Evolutionary conservation across 2,329 filamentous ascomycete species (phyloP), one percentile per base, ranked within the genome.

Genomic region (Talaromyces amestolkiae): DNA sequence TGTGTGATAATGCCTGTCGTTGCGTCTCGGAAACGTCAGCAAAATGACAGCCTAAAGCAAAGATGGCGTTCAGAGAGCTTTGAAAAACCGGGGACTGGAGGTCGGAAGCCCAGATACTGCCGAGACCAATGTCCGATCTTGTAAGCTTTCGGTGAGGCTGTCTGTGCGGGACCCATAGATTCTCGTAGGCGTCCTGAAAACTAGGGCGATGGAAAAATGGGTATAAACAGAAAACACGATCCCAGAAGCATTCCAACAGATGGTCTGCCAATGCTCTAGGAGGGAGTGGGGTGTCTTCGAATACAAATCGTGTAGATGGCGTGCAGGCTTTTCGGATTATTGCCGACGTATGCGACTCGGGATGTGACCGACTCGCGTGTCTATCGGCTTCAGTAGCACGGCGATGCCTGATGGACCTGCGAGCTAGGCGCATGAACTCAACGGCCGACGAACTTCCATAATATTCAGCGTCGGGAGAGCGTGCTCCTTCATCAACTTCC

Each of bases 201-300:
- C 74, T 75, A 0, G 74, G 72, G 3, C 76, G 73, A 69, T 82
- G 76, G 61, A 83, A 78, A 64, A 81, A 78, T 0, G 81, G 81
- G 61, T 81, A 82, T 10, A 82, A 70, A 67, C 76, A 80, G 65
- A 78, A 78, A 1, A 82, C 71, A 9, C 74, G 69, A 15, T 78
- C 69, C 67, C 76, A 81, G 61, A 78, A 83, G 17, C 73, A 72
- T 4, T 74, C 67, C 3, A 82, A 47, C 1, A 82, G 71, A 43
- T 80, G 75, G 66, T 83, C 80, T 41, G 79, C 78, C 7, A 82
- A 65, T 2, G 72, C 66, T 1, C 80, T 76, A 1, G 81, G 78
- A 0, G 80, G 81, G 0, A 82, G 71, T 1, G 70, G 66, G 43
- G 78, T 80, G 11, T 78, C 73, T 19, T 74, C 72, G 11, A 73